Base-by-base conservation (phyloP, 1,284 basidiomycete genomes). In the Heimioporus punctisporus region DNA sequence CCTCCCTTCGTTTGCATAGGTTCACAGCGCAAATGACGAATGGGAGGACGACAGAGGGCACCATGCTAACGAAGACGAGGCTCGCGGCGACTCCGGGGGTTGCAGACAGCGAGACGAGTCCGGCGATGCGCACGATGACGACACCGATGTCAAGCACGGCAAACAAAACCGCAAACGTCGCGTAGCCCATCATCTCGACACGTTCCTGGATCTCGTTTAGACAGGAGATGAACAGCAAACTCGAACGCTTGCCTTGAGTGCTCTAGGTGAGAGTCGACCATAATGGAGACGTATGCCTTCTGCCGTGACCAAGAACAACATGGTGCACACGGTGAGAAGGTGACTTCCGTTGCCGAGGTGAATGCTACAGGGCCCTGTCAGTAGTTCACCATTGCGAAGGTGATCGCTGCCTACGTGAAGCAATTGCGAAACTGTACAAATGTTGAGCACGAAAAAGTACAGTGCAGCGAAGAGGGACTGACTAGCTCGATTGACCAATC, bases 401-500 rank as follows among this genome's bases (percentile, higher is more conserved):
- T 2, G 3, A 30, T n/a, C 4, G 24, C 5, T 6, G 10, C 64
- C 5, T 56, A 66, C 68, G 60, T 42, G 44, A 66, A 56, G 23
- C 55, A 64, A 24, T 52, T 70, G 10, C 59, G 67, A 25, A 64
- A 65, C 67, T 70, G 23, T 21, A 58, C 56, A 31, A 1, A 12
- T 12, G 19, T 41, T 24, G 40, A n/a, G n/a, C n/a, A n/a, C n/a
- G n/a, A n/a, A n/a, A n/a, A n/a, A n/a, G n/a, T n/a, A n/a, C n/a
- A n/a, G n/a, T n/a, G n/a, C n/a, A n/a, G n/a, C n/a, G n/a, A n/a
- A n/a, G n/a, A n/a, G n/a, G n/a, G n/a, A n/a, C 65, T 57, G 11
- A 65, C 67, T 0, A 63, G 41, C 6, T 67, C 66, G 6, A 69
- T 65, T 2, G 66, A 64, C 64, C 64, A 61, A n/a, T 53, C 42